phyloP scores from a whole-genome alignment of 1,139 yeast genomes.

The Entelexis sorbosivorans region DNA sequence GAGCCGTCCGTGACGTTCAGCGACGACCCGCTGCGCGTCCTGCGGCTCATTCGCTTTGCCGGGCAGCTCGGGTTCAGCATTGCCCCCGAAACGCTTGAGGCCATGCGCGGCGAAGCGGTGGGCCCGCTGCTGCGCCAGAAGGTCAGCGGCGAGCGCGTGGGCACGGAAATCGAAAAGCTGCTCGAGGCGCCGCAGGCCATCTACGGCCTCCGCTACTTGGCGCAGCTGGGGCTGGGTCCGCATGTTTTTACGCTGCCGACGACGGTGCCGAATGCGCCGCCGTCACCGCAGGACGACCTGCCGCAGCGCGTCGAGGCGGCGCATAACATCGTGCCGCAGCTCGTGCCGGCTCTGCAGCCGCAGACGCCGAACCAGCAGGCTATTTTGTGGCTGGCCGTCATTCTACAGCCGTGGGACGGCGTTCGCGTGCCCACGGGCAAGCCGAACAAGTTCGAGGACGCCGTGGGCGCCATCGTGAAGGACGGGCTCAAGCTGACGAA shows the following conservation, averaged over 20 bases:
- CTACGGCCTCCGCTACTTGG: slow-evolving; percentile 52
- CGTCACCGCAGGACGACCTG: neutral
- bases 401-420: slow-evolving; percentile 31
- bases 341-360: slow-evolving; percentile 1
- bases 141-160: slow-evolving; percentile 84
- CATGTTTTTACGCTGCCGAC: slow-evolving; percentile 14
- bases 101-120: slow-evolving; percentile 56
- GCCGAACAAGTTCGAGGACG: slow-evolving; percentile 32
- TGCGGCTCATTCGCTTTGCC: slow-evolving; percentile 77
- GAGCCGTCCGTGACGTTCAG: slow-evolving; percentile 72
- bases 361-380: slow-evolving; percentile 18
- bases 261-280: neutral
- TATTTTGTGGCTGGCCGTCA: slow-evolving; percentile 41
- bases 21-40: slow-evolving; percentile 86
- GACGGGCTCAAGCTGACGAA: slow-evolving; percentile 62
- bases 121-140: slow-evolving; percentile 52
- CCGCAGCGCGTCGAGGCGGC: neutral
- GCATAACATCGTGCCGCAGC: neutral
- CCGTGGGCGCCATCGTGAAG: slow-evolving; percentile 41
- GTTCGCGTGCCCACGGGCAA: slow-evolving; percentile 8
- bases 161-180: slow-evolving; percentile 71
- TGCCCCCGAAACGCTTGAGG: slow-evolving; percentile 46
- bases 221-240: slow-evolving; percentile 40
- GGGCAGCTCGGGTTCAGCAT: slow-evolving; percentile 61
- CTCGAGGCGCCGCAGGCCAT: slow-evolving; percentile 52